These are phyloP conservation scores for Coemansia sp. DNA, from an alignment of 192 early-diverging fungal genomes.

Conservation along the genomic window DNA sequence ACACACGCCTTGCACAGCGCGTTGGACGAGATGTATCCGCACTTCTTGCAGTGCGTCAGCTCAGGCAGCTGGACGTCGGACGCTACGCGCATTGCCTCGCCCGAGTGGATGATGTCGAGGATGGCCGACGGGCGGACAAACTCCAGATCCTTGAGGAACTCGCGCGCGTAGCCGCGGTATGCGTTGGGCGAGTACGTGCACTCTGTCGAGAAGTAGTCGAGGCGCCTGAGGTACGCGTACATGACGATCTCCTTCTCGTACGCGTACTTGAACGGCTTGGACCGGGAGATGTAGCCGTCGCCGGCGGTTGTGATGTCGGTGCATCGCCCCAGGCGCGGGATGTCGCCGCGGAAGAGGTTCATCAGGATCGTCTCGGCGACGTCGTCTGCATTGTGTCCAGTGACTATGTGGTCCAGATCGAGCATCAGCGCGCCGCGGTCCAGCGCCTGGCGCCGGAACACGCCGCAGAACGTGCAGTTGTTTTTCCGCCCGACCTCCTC, in stretches of 20 bases:
- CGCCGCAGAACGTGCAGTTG: conserved; percentile 99
- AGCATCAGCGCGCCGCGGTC: conserved; percentile 92
- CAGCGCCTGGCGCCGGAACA: conserved; percentile 95
- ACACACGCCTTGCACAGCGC: conserved; percentile 93
- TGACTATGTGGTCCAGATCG: conserved; percentile 92
- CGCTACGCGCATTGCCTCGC: conserved; percentile 81
- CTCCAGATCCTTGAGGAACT: conserved; percentile 95
- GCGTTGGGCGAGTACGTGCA: conserved; percentile 98
- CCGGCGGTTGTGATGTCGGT: conserved; percentile 86
- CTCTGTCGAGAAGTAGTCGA: conserved; percentile 99
- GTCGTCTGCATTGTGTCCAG: conserved; percentile 98
- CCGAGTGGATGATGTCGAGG: conserved; percentile 94
- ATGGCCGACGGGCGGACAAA: conserved; percentile 83
- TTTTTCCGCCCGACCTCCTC: conserved; percentile 92
- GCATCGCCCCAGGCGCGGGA: conserved; percentile 86
- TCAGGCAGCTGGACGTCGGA: conserved; percentile 62
- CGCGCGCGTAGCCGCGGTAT: conserved; percentile 91
- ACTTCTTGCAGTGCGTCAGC: conserved; percentile 72
- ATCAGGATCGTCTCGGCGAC: conserved; percentile 98
- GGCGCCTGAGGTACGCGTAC: conserved; percentile 95
- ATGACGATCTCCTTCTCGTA: conserved; percentile 99
- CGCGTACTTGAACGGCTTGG: conserved; percentile 98
- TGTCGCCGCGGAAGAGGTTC: conserved; percentile 96
- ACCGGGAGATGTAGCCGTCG: conserved; percentile 74
- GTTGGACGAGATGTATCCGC: conserved; percentile 94